Base-by-base conservation (phyloP, 2,329 filamentous ascomycete species). In the Fusarium sp. region DNA sequence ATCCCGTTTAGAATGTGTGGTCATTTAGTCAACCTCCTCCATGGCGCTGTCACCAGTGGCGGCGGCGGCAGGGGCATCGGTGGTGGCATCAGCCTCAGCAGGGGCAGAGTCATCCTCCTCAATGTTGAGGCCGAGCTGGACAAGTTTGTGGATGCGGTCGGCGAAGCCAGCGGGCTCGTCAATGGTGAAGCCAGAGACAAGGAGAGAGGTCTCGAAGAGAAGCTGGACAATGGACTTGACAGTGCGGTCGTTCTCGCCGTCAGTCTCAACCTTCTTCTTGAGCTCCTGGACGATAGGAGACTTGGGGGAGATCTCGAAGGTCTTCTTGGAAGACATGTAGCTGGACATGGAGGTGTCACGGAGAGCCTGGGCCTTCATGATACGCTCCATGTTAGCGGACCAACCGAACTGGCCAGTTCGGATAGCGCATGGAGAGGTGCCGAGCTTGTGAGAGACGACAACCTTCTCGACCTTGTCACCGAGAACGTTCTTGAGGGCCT, bases 281-380 rank as follows among this genome's bases (percentile, higher is more conserved):
- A 99, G 93, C 91, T 98, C 96, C 92, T 97, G 93, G 89, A 99
- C 92, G 86, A 99, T 99, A 77, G 94, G 84, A 81, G 94, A 98
- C 90, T 96, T 96, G 85, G 96, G 96, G n/a, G 96, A 98, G 87
- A 99, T 98, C 90, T 99, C 96, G 80, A 99, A 98, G 38, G 96
- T 99, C 94, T 99, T 99, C 95, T 99, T 99, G 84, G 96, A 98
- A 78, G 94, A 97, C 96, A 99, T 99, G 94, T 99, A 99, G 81
- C 94, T 97, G 87, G 91, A 94, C 96, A 99, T 99, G 82, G 95
- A 98, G 79, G 96, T 99, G 89, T 99, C 96, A 88, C 96, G 96
- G 82, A 99, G 96, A 82, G 96, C 96, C 90, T 99, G 96, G 35
- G 96, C 96, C 93, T 99, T 99, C 96, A 99, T 99, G 92, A 99